Base-by-base conservation (phyloP, 371 early-diverging fungal species). In the Conidiobolus incongruus region DNA sequence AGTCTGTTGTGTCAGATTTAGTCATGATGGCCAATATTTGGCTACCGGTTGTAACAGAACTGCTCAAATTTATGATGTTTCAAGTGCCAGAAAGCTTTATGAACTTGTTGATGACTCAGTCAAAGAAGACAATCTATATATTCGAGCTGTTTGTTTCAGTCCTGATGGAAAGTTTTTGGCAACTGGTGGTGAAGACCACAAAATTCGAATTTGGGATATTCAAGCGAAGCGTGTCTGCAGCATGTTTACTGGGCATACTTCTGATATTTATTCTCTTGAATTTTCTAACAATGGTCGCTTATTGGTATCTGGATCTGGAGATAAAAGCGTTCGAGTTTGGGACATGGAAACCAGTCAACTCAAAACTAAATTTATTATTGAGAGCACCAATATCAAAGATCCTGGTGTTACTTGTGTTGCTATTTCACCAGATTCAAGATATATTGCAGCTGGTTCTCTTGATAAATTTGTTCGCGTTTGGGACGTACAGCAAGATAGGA, bases 181-280 rank as follows among this genome's bases (percentile, higher is more conserved):
- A 4, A 91, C 98, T 1, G 98, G 98, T 32, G 94, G 93, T 12
- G 94, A 96, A 59, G 98, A 97, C 58, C 86, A 78, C 48, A 75
- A 82, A 45, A 86, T 95, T 47, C 75, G 94, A 40, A 26, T 26
- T 45, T 81, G 82, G 82, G 84, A 83, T 49, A 75, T 83, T 41
- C 52, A 54, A 44, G 72, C 64, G 48, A 71, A 70, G 47, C 59
- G 65, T 23, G 79, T 84, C 44, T 68, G 69, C 34, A 70, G 65
- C 49, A 56, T 68, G 12, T 65, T 82, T 43, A 59, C 59, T 21
- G 98, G 98, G 8, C 98, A 98, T 55, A 87, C 84, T 39, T 87
- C 88, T 60, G 97, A 95, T 56, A 93, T 97, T 51, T 94, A 95
- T 52, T 80, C 83, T 17, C 62, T 98, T 50, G 98, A 94, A 48